phyloP scores from a whole-genome alignment of 2,329 filamentous ascomycete genomes.

The Hypoxylon rubiginosum region DNA sequence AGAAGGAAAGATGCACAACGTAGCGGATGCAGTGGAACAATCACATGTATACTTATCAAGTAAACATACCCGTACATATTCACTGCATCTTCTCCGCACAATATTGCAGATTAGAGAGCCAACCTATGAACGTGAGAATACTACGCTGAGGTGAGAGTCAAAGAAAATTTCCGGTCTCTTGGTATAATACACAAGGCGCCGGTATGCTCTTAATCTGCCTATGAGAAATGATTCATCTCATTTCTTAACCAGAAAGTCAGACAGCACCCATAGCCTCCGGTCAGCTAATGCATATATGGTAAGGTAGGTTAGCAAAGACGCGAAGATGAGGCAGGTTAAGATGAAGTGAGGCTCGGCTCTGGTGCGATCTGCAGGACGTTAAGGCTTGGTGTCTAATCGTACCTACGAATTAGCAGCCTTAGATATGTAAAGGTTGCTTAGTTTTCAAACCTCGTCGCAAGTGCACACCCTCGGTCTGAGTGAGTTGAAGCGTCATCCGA shows the following conservation, averaged over 20 bases:
- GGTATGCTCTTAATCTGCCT: constrained; percentile 1
- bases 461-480: not conserved
- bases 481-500: not conserved
- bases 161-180: constrained; percentile 5
- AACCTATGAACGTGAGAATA: not conserved
- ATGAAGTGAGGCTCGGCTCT: constrained; percentile 19
- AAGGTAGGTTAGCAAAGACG: not conserved
- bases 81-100: constrained; percentile 2
- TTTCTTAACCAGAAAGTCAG: constrained; percentile 2
- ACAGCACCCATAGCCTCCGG: constrained; percentile 16
- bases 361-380: constrained; percentile 22
- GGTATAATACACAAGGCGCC: constrained; percentile 1
- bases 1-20: constrained; percentile 5
- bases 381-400: constrained; percentile 19
- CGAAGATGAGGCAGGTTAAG: constrained; percentile 10
- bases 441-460: not conserved
- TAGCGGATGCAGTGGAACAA: constrained; percentile 2
- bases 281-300: not conserved
- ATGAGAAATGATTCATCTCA: constrained; percentile 1
- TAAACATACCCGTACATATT: not conserved
- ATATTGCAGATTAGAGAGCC: not conserved
- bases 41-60: constrained; percentile 1
- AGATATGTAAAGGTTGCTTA: not conserved
- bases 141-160: not conserved
- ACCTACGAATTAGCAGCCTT: constrained; percentile 15